phyloP scores from a whole-genome alignment of 2,329 filamentous ascomycete species.

The Daldinia eschscholtzii region DNA sequence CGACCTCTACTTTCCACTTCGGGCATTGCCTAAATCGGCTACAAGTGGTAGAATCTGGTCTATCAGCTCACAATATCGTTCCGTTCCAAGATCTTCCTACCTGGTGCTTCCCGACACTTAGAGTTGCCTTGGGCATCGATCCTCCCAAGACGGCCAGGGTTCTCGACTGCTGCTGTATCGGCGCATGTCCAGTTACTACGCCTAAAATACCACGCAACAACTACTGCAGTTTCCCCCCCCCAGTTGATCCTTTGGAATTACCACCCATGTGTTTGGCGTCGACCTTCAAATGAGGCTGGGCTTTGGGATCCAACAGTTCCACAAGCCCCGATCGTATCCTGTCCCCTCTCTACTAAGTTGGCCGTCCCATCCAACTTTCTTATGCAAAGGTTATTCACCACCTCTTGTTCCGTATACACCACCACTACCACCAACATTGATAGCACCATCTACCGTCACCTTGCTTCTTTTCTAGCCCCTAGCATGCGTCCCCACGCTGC shows the following conservation, averaged over 20 bases:
- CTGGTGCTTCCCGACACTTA: constrained; percentile 49
- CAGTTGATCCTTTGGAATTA: constrained; percentile 50
- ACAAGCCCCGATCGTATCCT: constrained; percentile 54
- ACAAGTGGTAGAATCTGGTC: constrained; percentile 51
- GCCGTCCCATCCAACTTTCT: constrained; percentile 56
- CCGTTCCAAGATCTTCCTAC: constrained; percentile 50
- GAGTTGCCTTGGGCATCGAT: constrained; percentile 44
- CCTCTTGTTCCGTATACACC: constrained; percentile 43
- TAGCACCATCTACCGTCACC: constrained; percentile 29
- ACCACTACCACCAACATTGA: constrained; percentile 1
- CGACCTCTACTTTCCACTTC: constrained; percentile 57
- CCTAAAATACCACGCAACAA: constrained; percentile 48
- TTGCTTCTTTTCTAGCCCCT: constrained; percentile 37
- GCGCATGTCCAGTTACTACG: constrained; percentile 50
- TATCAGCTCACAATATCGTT: constrained; percentile 52
- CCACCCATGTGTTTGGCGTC: constrained; percentile 53
- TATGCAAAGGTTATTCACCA: constrained; percentile 56
- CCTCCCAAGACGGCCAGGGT: constrained; percentile 44
- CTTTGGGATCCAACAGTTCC: constrained; percentile 53
- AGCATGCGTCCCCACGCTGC: constrained; percentile 45
- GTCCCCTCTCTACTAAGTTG: constrained; percentile 53
- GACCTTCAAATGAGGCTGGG: constrained; percentile 55
- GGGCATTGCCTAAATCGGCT: constrained; percentile 57
- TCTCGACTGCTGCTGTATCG: constrained; percentile 50
- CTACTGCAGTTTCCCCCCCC: constrained; percentile 43